Conservation (phyloP, 495 filamentous ascomycete genomes). For the Apiosordaria backusii region DNA sequence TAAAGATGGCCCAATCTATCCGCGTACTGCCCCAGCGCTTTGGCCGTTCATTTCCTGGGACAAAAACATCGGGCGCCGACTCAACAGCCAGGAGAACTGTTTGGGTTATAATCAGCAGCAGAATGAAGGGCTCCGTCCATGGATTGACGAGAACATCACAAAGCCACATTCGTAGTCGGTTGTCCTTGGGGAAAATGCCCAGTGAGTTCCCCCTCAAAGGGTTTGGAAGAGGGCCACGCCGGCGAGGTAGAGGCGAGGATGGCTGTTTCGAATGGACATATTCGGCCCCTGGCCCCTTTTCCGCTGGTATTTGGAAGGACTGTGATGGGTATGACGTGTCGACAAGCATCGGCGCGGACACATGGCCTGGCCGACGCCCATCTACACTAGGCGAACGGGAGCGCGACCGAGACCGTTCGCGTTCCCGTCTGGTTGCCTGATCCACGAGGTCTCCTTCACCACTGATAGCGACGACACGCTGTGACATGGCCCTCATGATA, state of each 20-base stretch:
- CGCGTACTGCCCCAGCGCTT: conserved; percentile 59
- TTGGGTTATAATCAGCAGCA: conserved; percentile 84
- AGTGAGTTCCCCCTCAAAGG: conserved; percentile 86
- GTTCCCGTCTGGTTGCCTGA: conserved; percentile 66
- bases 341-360: conserved; percentile 50
- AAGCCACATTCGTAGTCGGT: conserved; percentile 64
- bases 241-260: conserved; percentile 27
- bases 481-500: conserved; percentile 93
- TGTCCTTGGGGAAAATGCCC: conserved; percentile 76
- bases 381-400: conserved; percentile 48
- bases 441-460: conserved; percentile 76
- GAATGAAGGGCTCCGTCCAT: conserved; percentile 79
- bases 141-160: conserved; percentile 89
- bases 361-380: conserved; percentile 33
- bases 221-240: conserved; percentile 58
- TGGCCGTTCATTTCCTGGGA: conserved; percentile 45
- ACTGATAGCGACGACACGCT: conserved; percentile 95
- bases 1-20: conserved; percentile 78
- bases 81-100: conserved; percentile 82
- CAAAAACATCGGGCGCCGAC: conserved; percentile 63
- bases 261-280: conserved; percentile 27
- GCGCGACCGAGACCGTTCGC: conserved; percentile 51
- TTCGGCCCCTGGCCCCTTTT: conserved; percentile 44
- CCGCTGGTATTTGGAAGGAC: conserved; percentile 41
- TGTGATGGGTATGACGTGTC: conserved; percentile 49